Evolutionary conservation across 768 basidiomycete genomes (phyloP).

Genomic region (Pleurotus giganteus): DNA sequence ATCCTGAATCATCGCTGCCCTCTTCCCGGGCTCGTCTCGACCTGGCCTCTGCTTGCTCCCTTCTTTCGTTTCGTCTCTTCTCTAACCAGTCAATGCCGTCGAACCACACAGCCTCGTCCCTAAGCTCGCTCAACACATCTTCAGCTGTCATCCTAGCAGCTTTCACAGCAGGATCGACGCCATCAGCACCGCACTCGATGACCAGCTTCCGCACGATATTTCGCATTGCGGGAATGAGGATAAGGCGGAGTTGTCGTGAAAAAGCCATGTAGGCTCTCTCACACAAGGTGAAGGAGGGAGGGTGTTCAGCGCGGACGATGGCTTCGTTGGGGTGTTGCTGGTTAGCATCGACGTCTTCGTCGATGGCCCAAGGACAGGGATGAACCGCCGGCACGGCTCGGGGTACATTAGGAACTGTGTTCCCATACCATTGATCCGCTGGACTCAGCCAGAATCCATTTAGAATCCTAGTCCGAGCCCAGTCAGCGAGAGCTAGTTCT

Average conservation of each 20-base stretch:
- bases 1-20: constrained; percentile 47
- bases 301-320: constrained; percentile 48
- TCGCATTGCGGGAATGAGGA: constrained; percentile 63
- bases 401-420: constrained; percentile 35
- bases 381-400: constrained; percentile 38
- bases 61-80: constrained; percentile 35
- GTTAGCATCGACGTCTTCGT: constrained; percentile 26
- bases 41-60: constrained; percentile 25
- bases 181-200: constrained; percentile 49
- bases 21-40: constrained; percentile 22
- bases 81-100: constrained; percentile 72
- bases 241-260: constrained; percentile 54
- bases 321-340: constrained; percentile 46
- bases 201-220: constrained; percentile 68
- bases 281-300: constrained; percentile 63
- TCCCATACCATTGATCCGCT: constrained; percentile 63
- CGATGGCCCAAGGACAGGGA: constrained; percentile 65
- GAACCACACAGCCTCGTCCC: constrained; percentile 67
- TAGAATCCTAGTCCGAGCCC: constrained; percentile 68
- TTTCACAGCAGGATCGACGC: constrained; percentile 51
- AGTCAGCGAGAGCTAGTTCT: constrained; percentile 65
- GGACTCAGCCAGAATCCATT: constrained; percentile 79
- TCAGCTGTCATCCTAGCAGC: constrained; percentile 57
- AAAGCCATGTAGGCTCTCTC: constrained; percentile 61
- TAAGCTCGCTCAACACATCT: constrained; percentile 55